phyloP scores from a whole-genome alignment of 164 flowering plant species.

The Stephania japonica region DNA sequence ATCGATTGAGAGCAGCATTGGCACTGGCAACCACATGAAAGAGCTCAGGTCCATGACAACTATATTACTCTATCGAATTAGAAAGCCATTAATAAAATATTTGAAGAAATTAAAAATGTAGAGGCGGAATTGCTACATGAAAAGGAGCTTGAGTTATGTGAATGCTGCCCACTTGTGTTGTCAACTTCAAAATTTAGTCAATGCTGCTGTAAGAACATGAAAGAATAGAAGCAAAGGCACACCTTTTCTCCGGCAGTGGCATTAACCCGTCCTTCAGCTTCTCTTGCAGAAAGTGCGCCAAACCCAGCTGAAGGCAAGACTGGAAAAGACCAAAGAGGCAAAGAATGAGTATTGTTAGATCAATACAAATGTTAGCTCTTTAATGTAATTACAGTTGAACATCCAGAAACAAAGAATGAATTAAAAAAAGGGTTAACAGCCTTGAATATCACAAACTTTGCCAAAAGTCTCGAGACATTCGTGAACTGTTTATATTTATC shows the following conservation, averaged over 20 bases:
- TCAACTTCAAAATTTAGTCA: not conserved
- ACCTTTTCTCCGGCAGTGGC: constrained; percentile 88
- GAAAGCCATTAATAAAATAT: not conserved
- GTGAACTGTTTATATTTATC: no score
- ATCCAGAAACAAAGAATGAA: not conserved
- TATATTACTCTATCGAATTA: not conserved
- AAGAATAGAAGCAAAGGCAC: not conserved
- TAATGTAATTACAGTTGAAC: not conserved
- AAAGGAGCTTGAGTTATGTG: not conserved
- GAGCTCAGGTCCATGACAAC: not conserved
- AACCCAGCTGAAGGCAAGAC: constrained; percentile 88
- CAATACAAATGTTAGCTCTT: not conserved
- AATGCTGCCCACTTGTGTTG: not conserved
- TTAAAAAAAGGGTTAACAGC: no score
- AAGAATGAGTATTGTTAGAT: not conserved
- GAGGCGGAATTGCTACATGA: not conserved
- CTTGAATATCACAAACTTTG: no score
- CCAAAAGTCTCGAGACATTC: no score
- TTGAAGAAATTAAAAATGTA: not conserved
- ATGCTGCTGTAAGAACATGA: not conserved
- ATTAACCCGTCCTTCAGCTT: constrained; percentile 89
- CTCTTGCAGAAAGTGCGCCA: constrained; percentile 94
- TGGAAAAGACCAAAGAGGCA: constrained; percentile 25
- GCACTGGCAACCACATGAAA: not conserved
- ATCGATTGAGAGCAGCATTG: not conserved